Conservation (phyloP, 768 basidiomycete genomes). For the Boletus vinaceobasis region DNA sequence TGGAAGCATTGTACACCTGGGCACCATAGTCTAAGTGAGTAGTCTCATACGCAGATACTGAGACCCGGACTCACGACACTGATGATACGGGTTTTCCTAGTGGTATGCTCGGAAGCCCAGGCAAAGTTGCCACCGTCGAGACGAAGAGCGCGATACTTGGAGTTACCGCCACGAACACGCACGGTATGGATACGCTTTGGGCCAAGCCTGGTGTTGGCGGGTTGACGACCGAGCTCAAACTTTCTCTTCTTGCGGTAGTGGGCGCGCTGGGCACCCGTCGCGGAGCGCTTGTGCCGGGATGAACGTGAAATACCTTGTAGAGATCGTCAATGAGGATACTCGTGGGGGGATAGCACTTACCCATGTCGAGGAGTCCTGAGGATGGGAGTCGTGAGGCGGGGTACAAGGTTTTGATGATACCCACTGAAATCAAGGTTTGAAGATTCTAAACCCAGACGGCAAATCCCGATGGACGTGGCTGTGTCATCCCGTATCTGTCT, state of each 20-base stretch:
- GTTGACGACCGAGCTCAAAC: slow-evolving; percentile 98
- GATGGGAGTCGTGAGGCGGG: slow-evolving; percentile 36
- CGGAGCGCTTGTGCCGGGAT: slow-evolving; percentile 96
- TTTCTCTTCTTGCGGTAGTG: slow-evolving; percentile 99
- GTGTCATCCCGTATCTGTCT: neutral
- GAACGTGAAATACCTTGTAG: slow-evolving; percentile 89
- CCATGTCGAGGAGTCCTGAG: slow-evolving; percentile 77
- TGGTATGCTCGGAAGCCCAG: slow-evolving; percentile 94
- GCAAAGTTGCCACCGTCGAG: slow-evolving; percentile 98
- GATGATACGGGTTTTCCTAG: slow-evolving; percentile 94
- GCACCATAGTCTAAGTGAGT: slow-evolving; percentile 4
- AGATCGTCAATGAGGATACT: slow-evolving; percentile 9
- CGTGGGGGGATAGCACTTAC: slow-evolving; percentile 45
- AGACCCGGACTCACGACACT: slow-evolving; percentile 69
- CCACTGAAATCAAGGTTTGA: slow-evolving; percentile 37
- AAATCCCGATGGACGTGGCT: slow-evolving; percentile 22
- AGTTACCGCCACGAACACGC: slow-evolving; percentile 92
- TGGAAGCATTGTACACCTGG: slow-evolving; percentile 97
- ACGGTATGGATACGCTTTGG: slow-evolving; percentile 93
- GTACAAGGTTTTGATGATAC: slow-evolving; percentile 53
- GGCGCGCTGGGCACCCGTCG: slow-evolving; percentile 86
- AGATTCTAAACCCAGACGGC: slow-evolving; percentile 29
- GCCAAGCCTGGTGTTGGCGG: slow-evolving; percentile 96
- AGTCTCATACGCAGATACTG: neutral
- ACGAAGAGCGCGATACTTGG: slow-evolving; percentile 94